Evolutionary conservation across 495 filamentous ascomycete species (phyloP), one percentile per base, ranked within the genome.

Genomic region (Penicillium macrosclerotiorum): DNA sequence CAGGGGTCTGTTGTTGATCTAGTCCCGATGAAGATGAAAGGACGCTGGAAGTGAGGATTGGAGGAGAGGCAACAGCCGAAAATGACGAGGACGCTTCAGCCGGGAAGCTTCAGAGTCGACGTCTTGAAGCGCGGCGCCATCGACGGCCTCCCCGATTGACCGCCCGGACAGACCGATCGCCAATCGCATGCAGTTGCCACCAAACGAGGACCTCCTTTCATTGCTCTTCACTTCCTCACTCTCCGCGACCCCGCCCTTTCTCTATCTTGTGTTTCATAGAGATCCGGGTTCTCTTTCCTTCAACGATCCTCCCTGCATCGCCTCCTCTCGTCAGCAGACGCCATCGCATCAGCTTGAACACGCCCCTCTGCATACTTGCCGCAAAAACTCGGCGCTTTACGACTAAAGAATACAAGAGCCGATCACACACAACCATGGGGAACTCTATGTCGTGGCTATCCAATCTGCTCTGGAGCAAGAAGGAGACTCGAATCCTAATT

Each of bases 401-500:
- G n/a, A 44, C 31, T 35, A 42, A 44, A 34, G 11, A 26, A 26
- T 27, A 44, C 35, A 29, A 5, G n/a, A 29, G 19, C 37, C 31
- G 23, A 34, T 31, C 48, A 57, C 34, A 60, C 41, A 50, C 40
- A 54, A 60, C 13, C 49, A 96, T 96, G 91, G 91, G 91, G 60
- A 84, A 76, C 43, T 83, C 80, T 57, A 70, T 93, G 51, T 92
- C 89, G 52, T 85, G 84, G 69, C 59, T 83, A 30, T 78, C 91
- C 64, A 84, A 82, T 63, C 69, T 94, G 19, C 45, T 96, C 19
- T 96, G 85, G 85, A 71, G 85, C 19, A 96, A 96, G 77, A 98
- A 96, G 70, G 93, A 98, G 67, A 96, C 96, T 46, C 76, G 93
- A 49, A 98, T 98, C 63, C 72, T 98, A 52, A 98, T 98, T 47